These are phyloP conservation scores for Pyrenophora teres DNA, from an alignment of 2,329 filamentous ascomycete species.

Conservation along the genomic window DNA sequence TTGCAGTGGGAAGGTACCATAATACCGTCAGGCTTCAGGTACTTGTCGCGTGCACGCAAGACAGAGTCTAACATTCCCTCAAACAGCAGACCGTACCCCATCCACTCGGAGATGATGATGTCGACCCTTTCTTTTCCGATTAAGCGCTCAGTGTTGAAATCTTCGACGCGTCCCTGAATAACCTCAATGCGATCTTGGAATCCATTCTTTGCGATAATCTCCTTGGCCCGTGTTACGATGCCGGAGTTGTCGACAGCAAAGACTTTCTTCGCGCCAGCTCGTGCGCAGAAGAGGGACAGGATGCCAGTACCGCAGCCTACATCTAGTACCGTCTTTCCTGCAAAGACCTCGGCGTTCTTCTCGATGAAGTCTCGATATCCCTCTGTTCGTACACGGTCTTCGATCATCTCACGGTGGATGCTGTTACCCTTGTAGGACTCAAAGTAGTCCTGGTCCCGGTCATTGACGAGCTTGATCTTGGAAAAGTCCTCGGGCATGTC, in stretches of 20 bases:
- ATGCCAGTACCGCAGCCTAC: constrained; percentile 86
- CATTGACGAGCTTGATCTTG: constrained; percentile 34
- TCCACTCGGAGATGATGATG: constrained; percentile 96
- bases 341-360: constrained; percentile 84
- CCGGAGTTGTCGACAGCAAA: constrained; percentile 91
- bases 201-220: constrained; percentile 82
- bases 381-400: constrained; percentile 85
- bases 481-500: constrained; percentile 43
- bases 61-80: constrained; percentile 97
- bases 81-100: constrained; percentile 92
- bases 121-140: constrained; percentile 68
- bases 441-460: constrained; percentile 66
- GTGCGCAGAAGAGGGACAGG: constrained; percentile 91
- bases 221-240: constrained; percentile 83
- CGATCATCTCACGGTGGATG: constrained; percentile 95
- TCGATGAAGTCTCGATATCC: constrained; percentile 96
- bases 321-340: constrained; percentile 84
- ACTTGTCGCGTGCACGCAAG: constrained; percentile 83
- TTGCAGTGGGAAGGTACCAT: constrained; percentile 86
- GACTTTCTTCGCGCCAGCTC: constrained; percentile 82
- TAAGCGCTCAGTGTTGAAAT: constrained; percentile 69
- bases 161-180: constrained; percentile 84
- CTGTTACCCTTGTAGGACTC: constrained; percentile 67
- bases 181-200: constrained; percentile 76
- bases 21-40: constrained; percentile 77